These are phyloP conservation scores for Mrakia hoshinonis DNA, from an alignment of 768 basidiomycete species.

Conservation along the genomic window DNA sequence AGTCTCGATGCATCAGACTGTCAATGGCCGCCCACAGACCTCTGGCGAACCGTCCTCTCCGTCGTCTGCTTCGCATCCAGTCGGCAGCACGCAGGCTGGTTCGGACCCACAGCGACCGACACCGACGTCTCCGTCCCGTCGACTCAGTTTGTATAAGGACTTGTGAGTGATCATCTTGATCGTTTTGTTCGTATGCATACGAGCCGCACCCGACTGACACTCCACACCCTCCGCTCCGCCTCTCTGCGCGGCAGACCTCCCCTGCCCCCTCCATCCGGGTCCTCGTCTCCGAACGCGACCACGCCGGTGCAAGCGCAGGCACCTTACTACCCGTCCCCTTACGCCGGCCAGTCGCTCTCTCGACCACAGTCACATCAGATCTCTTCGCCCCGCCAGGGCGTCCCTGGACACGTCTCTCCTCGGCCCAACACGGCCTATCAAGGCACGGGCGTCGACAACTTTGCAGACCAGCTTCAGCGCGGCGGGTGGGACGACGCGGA, in stretches of 20 bases:
- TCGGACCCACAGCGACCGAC: too few relatives aligned
- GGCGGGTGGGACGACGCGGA: neutral
- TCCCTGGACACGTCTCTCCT: neutral
- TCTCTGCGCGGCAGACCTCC: neutral
- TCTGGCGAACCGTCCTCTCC: too few relatives aligned
- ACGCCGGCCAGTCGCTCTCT: neutral
- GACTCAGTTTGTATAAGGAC: too few relatives aligned
- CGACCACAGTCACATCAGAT: slow-evolving; percentile 5
- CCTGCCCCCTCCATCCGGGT: neutral
- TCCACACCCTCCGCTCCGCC: too few relatives aligned
- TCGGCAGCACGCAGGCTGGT: too few relatives aligned
- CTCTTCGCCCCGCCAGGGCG: neutral
- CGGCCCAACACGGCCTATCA: neutral
- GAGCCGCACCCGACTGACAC: too few relatives aligned
- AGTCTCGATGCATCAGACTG: too few relatives aligned
- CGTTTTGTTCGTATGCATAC: too few relatives aligned
- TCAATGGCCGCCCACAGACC: too few relatives aligned
- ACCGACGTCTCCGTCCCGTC: too few relatives aligned
- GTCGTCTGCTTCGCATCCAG: too few relatives aligned
- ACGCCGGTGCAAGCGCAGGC: neutral
- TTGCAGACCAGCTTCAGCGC: neutral
- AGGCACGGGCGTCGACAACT: neutral
- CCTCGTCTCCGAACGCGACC: neutral
- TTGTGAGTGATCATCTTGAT: too few relatives aligned
- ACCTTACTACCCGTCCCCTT: neutral